Evolutionary conservation across 257 asterid species (phyloP).

Genomic region (Solanum corneliomulleri): DNA sequence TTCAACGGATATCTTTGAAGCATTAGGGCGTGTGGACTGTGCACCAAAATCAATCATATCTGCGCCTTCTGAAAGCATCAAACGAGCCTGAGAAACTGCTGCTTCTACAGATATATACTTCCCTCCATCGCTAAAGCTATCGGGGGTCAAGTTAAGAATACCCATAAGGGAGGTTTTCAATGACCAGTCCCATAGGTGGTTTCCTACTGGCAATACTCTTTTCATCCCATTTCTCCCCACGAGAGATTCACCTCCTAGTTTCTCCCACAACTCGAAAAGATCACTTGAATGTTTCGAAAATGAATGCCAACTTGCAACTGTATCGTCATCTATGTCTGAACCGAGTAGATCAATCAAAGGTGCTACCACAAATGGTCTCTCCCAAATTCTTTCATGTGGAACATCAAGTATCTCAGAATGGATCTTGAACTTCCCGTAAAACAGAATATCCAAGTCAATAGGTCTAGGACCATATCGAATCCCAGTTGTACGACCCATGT

Average conservation of each 20-base stretch:
- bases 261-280: constrained; percentile 64
- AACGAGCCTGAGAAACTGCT: constrained; percentile 50
- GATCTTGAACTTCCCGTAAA: constrained; percentile 58
- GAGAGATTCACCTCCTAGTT: constrained; percentile 67
- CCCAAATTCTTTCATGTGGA: constrained; percentile 91
- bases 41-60: constrained; percentile 90
- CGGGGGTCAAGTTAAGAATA: constrained; percentile 77
- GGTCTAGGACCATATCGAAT: constrained; percentile 92
- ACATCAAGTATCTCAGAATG: constrained; percentile 52
- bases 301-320: constrained; percentile 48
- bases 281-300: constrained; percentile 40
- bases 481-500: constrained; percentile 82
- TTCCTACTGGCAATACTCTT: constrained; percentile 70
- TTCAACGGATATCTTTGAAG: constrained; percentile 51
- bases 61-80: constrained; percentile 62
- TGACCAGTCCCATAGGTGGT: constrained; percentile 60
- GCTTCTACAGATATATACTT: constrained; percentile 42
- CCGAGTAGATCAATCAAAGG: constrained; percentile 80
- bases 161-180: constrained; percentile 69
- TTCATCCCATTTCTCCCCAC: constrained; percentile 70
- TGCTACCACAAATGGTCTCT: constrained; percentile 91
- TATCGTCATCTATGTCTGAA: constrained; percentile 39
- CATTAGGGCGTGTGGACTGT: constrained; percentile 93
- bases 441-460: constrained; percentile 80
- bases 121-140: constrained; percentile 94